Base-by-base conservation (phyloP, 192 early-diverging fungal genomes). In the Umbelopsis ramanniana region DNA sequence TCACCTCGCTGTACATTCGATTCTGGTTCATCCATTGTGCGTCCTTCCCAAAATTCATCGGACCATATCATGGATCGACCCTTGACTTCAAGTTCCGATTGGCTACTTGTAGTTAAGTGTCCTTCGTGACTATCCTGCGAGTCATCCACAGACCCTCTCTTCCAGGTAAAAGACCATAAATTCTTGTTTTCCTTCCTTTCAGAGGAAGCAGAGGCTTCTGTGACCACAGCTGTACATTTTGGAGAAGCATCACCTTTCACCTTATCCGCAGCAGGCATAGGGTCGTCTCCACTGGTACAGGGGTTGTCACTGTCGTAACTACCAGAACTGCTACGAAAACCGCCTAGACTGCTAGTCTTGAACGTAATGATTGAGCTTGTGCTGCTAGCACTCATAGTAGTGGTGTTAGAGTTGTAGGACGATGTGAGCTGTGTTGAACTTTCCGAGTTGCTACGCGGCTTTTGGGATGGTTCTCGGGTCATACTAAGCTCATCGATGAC, bases 401-500 rank as follows among this genome's bases (percentile, higher is more conserved):
- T 54, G 45, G 14, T 66, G 45, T 72, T 72, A 45, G 57, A 66
- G 29, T 66, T 72, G 15, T 66, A 15, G 33, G 57, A 63, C 11
- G 57, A 63, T 63, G 57, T 35, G 14, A 63, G 24, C 14, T 37
- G 33, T 17, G 57, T 35, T 23, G 71, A 72, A 11, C 57, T 72
- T 11, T 57, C 46, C 66, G 57, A 72, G 23, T 72, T 57, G 12
- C 71, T 72, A 19, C 57, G 45, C 7, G 14, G 57, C 43, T 24
- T 68, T 70, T 82, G 82, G 19, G 81, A 73, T 35, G 92, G 92
- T 72, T 93, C 92, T 9, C 92, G 81, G 26, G 77, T 67, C 22
- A 84, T 75, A 67, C 89, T 91, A 38, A 94, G 71, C 71, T 92
- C 90, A 73, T 94, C 92, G 11, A 94, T 85, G 72, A 90, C 89